These are phyloP conservation scores for Theileria annulata DNA, from an alignment of 169 alveolate species.

Conservation along the genomic window DNA sequence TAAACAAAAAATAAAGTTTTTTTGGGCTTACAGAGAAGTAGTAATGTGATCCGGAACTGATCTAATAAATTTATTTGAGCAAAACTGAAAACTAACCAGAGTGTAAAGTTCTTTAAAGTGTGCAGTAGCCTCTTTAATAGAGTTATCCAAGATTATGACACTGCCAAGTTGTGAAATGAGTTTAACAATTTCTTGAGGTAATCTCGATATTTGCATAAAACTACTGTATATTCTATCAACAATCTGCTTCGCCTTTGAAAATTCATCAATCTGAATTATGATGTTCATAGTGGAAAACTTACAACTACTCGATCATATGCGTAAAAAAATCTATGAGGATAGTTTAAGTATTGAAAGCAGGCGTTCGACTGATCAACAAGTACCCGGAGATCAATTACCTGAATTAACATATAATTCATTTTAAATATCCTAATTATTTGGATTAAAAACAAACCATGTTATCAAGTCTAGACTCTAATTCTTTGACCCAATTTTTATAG, in stretches of 20 bases:
- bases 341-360: conserved; percentile 26
- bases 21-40: conserved; percentile 29
- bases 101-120: conserved; percentile 61
- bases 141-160: conserved; percentile 17
- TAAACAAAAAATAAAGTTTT: not conserved
- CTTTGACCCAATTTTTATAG: conserved; percentile 23
- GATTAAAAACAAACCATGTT: conserved; percentile 8
- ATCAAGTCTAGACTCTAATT: conserved; percentile 12
- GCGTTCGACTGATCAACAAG: conserved; percentile 19
- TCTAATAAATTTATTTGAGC: conserved; percentile 1
- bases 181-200: conserved; percentile 14
- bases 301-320: conserved; percentile 26
- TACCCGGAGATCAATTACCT: conserved; percentile 12
- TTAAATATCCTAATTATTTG: not conserved
- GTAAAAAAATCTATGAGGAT: conserved; percentile 25
- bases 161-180: conserved; percentile 35
- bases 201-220: conserved; percentile 20
- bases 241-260: conserved; percentile 25
- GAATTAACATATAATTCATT: not conserved
- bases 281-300: not conserved
- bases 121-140: conserved; percentile 35
- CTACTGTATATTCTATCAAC: conserved; percentile 14
- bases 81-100: conserved; percentile 20
- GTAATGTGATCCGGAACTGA: conserved; percentile 64
- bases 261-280: conserved; percentile 39